Base-by-base conservation (phyloP, 345 rosid genomes). In the Cochlearia excelsa region DNA sequence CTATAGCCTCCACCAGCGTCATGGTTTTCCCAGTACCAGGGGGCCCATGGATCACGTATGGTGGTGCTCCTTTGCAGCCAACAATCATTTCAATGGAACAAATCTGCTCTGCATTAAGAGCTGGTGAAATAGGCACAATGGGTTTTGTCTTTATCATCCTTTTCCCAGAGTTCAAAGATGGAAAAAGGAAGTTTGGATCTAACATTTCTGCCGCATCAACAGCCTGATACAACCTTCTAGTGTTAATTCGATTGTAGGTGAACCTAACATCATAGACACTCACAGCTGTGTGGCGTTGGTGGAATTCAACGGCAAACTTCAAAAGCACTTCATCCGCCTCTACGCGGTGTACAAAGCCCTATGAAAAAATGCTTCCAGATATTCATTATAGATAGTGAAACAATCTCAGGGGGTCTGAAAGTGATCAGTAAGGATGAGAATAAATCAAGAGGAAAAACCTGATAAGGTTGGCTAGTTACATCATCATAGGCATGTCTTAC, bases 11-110 rank as follows among this genome's bases (percentile, higher is more conserved):
- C 65, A 83, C 90, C 49, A 92, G 4, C 9, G 93, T 88, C 86
- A 75, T 79, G 44, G 98, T 92, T 78, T 92, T 92, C 42, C 97
- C 98, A 2, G 98, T 92, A 62, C 98, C 98, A 7, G 98, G 98
- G 37, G 98, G 98, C 47, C 98, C 98, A 52, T 82, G 75, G 65
- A 92, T 85, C 65, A 88, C 71, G 66, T 82, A 92, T 10, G 98
- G 97, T 5, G 95, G 88, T 54, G 81, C 90, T 65, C 97, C 95
- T 70, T 72, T 80, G 75, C 90, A 83, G 46, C 95, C 86, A 54
- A 86, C 80, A 64, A 92, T 77, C 93, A 78, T 84, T 74, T 86
- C 82, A 39, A 88, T 59, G 7, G 97, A 78, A 64, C 52, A 65
- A 51, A 71, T 75, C 64, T 92, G 98, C 81, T 92, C 98, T 63